Evolutionary conservation across 371 early-diverging fungal genomes (phyloP).

Genomic region (Rhizomucor pusillus): DNA sequence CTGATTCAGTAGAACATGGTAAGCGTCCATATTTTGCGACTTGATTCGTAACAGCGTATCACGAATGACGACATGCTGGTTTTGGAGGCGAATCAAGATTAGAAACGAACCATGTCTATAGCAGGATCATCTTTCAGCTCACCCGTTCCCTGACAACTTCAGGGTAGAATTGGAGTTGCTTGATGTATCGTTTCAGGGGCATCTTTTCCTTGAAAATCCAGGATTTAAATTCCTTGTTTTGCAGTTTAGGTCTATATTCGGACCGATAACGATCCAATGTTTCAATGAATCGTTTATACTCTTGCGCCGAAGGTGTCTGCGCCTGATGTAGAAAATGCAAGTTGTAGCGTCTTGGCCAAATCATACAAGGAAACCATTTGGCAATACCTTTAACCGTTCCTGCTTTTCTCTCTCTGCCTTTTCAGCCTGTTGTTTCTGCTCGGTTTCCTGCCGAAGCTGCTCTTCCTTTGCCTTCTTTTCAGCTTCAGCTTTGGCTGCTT

Average conservation of each 20-base stretch:
- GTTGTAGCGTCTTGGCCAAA: too few species aligned
- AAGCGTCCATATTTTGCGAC: constrained; percentile 41
- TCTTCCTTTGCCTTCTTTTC: constrained; percentile 20
- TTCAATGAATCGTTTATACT: constrained; percentile 9
- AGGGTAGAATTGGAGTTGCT: constrained; percentile 13
- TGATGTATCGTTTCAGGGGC: constrained; percentile 4
- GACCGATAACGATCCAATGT: not conserved
- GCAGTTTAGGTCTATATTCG: constrained; percentile 7
- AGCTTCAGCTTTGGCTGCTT: constrained; percentile 17
- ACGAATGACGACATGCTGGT: constrained; percentile 47
- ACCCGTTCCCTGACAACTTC: constrained; percentile 14
- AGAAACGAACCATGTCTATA: constrained; percentile 28
- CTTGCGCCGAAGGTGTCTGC: not conserved
- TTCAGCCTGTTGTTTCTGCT: constrained; percentile 14
- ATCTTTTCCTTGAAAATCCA: constrained; percentile 17
- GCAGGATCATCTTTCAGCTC: not conserved
- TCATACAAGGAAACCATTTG: too few species aligned
- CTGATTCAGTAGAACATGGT: constrained; percentile 59
- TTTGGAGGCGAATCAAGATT: constrained; percentile 45
- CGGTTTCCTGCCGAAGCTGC: not conserved
- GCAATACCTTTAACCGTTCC: constrained; percentile 12
- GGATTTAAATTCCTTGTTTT: constrained; percentile 1
- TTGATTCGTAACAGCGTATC: constrained; percentile 46
- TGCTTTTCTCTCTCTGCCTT: constrained; percentile 20
- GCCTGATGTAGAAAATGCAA: not conserved